A percentile compares a stretch with the other conserved stretches of the same genome.
Evolutionary conservation across 768 basidiomycete species (phyloP).

Genomic region (Ramaria sp.): DNA sequence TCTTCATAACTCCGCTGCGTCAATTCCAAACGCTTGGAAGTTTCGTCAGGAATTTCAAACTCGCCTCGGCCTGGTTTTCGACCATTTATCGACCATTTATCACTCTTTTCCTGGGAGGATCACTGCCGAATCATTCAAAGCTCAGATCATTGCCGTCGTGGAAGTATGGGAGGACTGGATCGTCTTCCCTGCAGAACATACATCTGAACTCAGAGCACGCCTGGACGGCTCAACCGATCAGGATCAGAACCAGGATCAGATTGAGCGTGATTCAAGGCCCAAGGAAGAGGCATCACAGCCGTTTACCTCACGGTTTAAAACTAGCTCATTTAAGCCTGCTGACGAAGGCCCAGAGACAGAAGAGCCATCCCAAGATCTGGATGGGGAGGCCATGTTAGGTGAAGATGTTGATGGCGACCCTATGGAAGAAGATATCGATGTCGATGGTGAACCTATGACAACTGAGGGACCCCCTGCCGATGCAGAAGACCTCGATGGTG

Average conservation of each 20-base stretch:
- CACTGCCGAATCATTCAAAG: conserved; percentile 93
- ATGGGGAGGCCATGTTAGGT: conserved; percentile 31
- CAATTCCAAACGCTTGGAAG: conserved; percentile 95
- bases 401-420: conserved; percentile 34
- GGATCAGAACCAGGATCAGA: conserved; percentile 16
- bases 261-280: conserved; percentile 13
- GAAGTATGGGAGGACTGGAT: conserved; percentile 99
- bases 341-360: conserved; percentile 29
- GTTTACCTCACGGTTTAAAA: conserved; percentile 60
- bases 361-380: conserved; percentile 19
- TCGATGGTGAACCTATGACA: conserved; percentile 39
- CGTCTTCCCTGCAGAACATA: conserved; percentile 85
- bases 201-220: conserved; percentile 55
- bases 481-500: conserved; percentile 36
- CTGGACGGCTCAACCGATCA: conserved; percentile 51
- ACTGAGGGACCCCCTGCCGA: conserved; percentile 20
- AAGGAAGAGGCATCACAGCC: conserved; percentile 20
- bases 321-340: conserved; percentile 68
- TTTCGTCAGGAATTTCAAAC: conserved; percentile 92
- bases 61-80: conserved; percentile 87
- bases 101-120: conserved; percentile 94
- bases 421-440: conserved; percentile 34
- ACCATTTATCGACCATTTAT: conserved; percentile 89
- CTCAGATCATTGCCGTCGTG: conserved; percentile 78
- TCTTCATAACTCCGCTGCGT: conserved; percentile 89